Base-by-base conservation (phyloP, 73 alveolate genomes). In the Diophrys sp. region DNA sequence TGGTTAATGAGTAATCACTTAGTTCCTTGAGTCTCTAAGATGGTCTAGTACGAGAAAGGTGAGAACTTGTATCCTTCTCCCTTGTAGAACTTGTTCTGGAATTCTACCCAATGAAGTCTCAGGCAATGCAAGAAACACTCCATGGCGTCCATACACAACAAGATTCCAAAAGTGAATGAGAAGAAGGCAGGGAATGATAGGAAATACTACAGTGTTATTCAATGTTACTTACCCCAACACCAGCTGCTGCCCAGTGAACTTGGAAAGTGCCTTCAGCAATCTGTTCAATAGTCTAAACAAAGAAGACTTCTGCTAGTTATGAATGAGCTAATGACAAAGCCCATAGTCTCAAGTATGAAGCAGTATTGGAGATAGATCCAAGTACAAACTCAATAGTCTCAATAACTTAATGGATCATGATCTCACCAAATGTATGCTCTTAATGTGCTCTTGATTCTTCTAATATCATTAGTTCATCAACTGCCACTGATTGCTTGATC, bases 271-370 rank as follows among this genome's bases (percentile, higher is more conserved):
- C 62, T 11, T 44, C n/a, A n/a, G n/a, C n/a, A 44, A 5, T 18
- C 5, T 44, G 5, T 18, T 44, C 62, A 44, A 44, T 44, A 18
- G 62, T 44, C 18, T 44, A 18, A 44, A 44, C 99, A 80, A 96
- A 91, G 92, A 97, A 97, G 29, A 97, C 99, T 73, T 95, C 95
- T 44, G 98, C 95, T 67, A 97, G 91, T 87, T 97, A 95, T 2
- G 98, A 97, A 89, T 97, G 99, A 14, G 99, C 99, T 29, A 97
- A 92, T 26, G 97, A 87, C 73, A 97, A 91, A n/a, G 99, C 99
- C 99, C 99, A 97, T 34, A 97, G 92, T 90, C 99, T 98, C 75
- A 97, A 90, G 88, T 97, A 97, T 25, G 98, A 89, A 23, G 99
- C 99, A 70, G 99, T 97, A 77, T 97, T 97, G 70, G 98, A 91